Evolutionary conservation across 257 asterid species (phyloP), one percentile per base, ranked within the genome.

Genomic region (Solanum corneliomulleri): DNA sequence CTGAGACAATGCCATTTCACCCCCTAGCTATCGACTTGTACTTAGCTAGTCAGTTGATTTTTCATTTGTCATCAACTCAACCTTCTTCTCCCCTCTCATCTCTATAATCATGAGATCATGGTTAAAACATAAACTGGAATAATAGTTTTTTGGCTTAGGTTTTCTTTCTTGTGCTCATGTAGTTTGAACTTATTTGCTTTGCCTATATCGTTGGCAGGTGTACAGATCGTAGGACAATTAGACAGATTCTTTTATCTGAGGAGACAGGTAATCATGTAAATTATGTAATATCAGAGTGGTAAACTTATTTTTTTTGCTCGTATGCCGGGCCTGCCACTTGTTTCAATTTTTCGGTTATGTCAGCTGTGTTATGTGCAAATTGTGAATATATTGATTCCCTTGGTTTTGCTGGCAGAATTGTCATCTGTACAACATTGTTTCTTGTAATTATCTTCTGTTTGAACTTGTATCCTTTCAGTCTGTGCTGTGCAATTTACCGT

Each of bases 191-290:
- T 72, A 45, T 29, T 35, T 49, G 72, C 64, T 78, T 82, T 68
- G 62, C 87, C 35, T 78, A 69, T 85, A 35, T 86, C 31, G 49
- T 66, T 78, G 90, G 88, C 97, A 93, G 95, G 94, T 95, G 90
- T 90, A 90, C 94, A 91, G 89, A 89, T 89, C n/a, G 88, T 68
- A 72, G 80, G 88, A 66, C 84, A 83, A 60, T 82, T 84, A 12
- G 70, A 81, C 84, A 72, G 72, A 37, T 82, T 89, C 88, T 85
- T 88, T 71, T 39, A 86, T 83, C 80, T 87, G 81, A 33, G 88
- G 85, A 69, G 89, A 89, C 87, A 89, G 87, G 68, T 29, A 78
- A 91, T 87, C 88, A 76, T 91, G 91, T 92, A 89, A 71, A 91
- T 89, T 74, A 31, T 89, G 94, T 91, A 88, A 90, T 92, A 80